Evolutionary conservation across 192 early-diverging fungal genomes (phyloP).

Genomic region (Linnemannia schmuckeri): DNA sequence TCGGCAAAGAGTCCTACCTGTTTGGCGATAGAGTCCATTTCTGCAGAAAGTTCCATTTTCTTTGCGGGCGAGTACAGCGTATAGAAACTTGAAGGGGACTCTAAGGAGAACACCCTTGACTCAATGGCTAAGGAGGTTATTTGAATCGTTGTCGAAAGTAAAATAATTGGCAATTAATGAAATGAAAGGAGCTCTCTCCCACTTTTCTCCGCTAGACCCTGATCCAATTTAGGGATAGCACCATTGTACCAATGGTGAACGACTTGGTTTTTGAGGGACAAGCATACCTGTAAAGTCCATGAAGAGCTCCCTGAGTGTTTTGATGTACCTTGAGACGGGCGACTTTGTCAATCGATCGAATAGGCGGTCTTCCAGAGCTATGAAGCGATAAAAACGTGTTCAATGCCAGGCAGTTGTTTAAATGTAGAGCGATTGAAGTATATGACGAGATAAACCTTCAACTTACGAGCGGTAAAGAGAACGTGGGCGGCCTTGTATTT

Average conservation of each 20-base stretch:
- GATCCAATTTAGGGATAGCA: background rate
- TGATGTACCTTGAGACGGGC: conserved; percentile 69
- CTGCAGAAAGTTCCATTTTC: conserved; percentile 48
- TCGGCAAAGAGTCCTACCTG: conserved; percentile 52
- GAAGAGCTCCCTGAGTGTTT: conserved; percentile 79
- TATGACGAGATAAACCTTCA: background rate
- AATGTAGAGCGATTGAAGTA: background rate
- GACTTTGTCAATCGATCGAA: conserved; percentile 71
- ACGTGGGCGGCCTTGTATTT: conserved; percentile 75
- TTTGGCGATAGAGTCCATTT: conserved; percentile 66
- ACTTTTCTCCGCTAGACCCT: background rate
- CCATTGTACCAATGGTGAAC: background rate
- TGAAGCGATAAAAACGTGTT: background rate
- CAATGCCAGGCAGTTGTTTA: background rate
- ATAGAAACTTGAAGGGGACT: conserved; percentile 75
- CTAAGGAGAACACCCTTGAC: conserved; percentile 78
- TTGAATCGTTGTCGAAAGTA: background rate
- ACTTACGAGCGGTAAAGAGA: conserved; percentile 70
- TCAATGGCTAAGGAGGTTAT: conserved; percentile 64
- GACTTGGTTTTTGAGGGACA: background rate
- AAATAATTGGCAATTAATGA: background rate
- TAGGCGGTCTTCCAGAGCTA: conserved; percentile 74
- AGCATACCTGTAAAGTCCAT: conserved; percentile 83
- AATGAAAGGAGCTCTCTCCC: background rate
- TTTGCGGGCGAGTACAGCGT: conserved; percentile 72